phyloP scores from a whole-genome alignment of 2,329 filamentous ascomycete genomes.

The Penicillium fuscoglaucum region DNA sequence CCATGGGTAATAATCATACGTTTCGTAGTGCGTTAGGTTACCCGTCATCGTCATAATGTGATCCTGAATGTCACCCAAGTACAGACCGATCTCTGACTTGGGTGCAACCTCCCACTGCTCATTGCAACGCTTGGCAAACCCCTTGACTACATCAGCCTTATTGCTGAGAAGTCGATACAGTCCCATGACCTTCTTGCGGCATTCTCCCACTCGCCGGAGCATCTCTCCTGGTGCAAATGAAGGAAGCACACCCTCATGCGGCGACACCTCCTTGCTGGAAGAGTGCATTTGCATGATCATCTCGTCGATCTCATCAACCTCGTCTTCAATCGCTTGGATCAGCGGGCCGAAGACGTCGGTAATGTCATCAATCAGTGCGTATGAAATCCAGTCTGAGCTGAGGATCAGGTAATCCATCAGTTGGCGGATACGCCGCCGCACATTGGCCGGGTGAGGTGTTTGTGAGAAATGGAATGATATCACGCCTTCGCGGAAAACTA shows the following conservation, averaged over 20 bases:
- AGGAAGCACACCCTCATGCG: constrained; percentile 32
- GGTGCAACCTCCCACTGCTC: constrained; percentile 97
- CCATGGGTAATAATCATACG: constrained; percentile 57
- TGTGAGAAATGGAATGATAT: constrained; percentile 97
- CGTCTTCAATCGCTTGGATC: constrained; percentile 89
- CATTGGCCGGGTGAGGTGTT: constrained; percentile 93
- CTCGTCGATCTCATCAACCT: constrained; percentile 96
- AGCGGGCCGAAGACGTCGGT: constrained; percentile 93
- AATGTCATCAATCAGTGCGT: constrained; percentile 96
- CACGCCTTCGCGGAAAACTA: constrained; percentile 93
- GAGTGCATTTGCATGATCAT: constrained; percentile 81
- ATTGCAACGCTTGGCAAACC: constrained; percentile 96
- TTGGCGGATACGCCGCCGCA: constrained; percentile 88
- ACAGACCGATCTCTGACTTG: constrained; percentile 92
- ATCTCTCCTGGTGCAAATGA: constrained; percentile 69
- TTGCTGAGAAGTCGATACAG: constrained; percentile 90
- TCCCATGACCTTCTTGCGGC: constrained; percentile 95
- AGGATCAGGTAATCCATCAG: constrained; percentile 90
- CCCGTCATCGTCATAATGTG: constrained; percentile 99
- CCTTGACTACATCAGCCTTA: constrained; percentile 98
- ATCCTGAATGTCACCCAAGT: constrained; percentile 97
- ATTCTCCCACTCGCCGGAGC: constrained; percentile 88
- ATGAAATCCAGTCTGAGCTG: constrained; percentile 96
- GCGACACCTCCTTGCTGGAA: constrained; percentile 39
- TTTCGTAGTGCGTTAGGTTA: constrained; percentile 94